Base-by-base conservation (phyloP, 2,329 filamentous ascomycete genomes). In the Colletotrichum lentis region DNA sequence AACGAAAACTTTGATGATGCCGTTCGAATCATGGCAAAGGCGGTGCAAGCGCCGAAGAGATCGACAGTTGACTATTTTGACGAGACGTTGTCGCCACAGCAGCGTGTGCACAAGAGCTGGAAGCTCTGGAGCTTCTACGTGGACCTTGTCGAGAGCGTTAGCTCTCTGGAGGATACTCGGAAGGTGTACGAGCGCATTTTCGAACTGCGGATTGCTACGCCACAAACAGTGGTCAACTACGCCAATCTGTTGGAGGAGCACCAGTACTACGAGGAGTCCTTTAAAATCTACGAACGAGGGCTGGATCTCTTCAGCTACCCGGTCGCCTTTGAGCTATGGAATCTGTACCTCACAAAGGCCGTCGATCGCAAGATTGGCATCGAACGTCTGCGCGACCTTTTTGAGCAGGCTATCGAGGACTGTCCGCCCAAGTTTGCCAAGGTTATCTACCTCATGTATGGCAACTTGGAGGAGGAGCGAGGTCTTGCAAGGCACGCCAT, bases 1-100 rank as follows among this genome's bases (percentile, higher is more conserved):
- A 94, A 94, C 74, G 94, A 98, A 75, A 96, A 98, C 76, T 97
- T 98, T 72, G 94, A 98, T 76, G 91, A 92, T 74, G 96, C 96
- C 3, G 91, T 97, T 70, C 91, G 91, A 69, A 95, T 99, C 76
- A 97, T 99, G 94, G 92, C 93, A 47, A 98, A 97, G 79, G 96
- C 96, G 20, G 95, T 96, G 5, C 94, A 97, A 78, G 93, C 96
- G n/a, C 94, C 96, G 0, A 98, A 98, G 79, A 85, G 93, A 72
- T 97, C 95, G n/a, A 96, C 90, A 2, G 94, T 99, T n/a, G 96
- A 99, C 81, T 99, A 98, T 77, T 99, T 98, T 75, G 96, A 99
- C 77, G 96, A 99, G 77, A 93, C 88, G 0, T 83, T 99, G 7
- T 94, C 93, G 1, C 95, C 96, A 4, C 96, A 99, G 77, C 96